Base-by-base conservation (phyloP, 1,139 yeast genomes). In the Debaryomycetaceae sp. region DNA sequence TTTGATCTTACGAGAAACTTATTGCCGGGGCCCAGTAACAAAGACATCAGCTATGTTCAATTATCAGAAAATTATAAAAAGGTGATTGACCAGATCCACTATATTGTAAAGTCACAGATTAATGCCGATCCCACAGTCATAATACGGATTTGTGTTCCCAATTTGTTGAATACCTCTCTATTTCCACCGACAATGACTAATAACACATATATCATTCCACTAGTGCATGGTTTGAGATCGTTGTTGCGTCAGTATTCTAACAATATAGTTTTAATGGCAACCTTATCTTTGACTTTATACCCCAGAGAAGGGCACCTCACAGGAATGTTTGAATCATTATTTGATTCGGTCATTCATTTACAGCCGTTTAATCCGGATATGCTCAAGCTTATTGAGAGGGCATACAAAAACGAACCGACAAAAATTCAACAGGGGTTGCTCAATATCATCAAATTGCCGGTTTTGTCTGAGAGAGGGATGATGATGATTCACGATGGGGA, bases 361-460 rank as follows among this genome's bases (percentile, higher is more conserved):
- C 89, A 85, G 51, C 97, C 98, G 3, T 88, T 91, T 64, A 84
- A 84, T 50, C 91, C 87, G 49, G 88, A 81, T 46, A 80, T 84
- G 79, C 68, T 76, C 37, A 81, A 78, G 46, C 71, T 83, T 45
- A 73, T 85, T 52, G 93, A 86, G 55, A 75, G 74, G 48, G 84
- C 86, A 0, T 84, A 84, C 60, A 81, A 80, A 54, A 80, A 77
- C 53, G 85, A 83, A 53, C 91, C 93, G 6, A 69, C 80, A n/a
- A 84, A 84, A 59, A 77, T 86, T 31, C 89, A 84, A 55, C 98
- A 93, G 57, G 99, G 98, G 0, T 76, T 90, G 46, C 79, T 91
- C 27, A 88, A 93, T 58, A 72, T 93, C 2, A 64, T 78, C 44
- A 87, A 87, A 55, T 59, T 90, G 9, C 95, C 97, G 0, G 72